Conservation (phyloP, 108 stramenopile species). For the Pinguiococcus pyrenoidosus region DNA sequence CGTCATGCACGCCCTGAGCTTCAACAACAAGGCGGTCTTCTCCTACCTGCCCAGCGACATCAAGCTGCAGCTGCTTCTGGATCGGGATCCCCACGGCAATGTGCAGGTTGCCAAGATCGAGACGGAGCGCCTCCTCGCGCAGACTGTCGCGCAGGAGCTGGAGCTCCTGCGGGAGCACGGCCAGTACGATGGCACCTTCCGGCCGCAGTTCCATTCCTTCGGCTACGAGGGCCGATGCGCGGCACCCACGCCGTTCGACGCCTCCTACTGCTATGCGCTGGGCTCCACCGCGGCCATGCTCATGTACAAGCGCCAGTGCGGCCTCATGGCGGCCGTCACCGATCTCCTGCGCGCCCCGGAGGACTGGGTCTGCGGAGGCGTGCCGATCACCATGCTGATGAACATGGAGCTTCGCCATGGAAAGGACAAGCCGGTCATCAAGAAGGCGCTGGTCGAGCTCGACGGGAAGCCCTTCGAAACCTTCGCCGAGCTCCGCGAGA, state of each 20-base stretch:
- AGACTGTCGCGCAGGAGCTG: conserved; percentile 16
- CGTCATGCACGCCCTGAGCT: conserved; percentile 15
- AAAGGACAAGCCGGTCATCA: conserved; percentile 31
- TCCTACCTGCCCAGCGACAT: conserved; percentile 27
- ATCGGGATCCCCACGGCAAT: conserved; percentile 33
- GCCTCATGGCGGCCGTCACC: conserved; percentile 26
- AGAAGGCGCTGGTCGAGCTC: conserved; percentile 30
- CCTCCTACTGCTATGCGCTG: conserved; percentile 29
- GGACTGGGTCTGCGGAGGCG: conserved; percentile 26
- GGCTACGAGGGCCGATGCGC: conserved; percentile 28
- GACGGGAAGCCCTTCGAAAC: conserved; percentile 20
- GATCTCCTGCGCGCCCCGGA: conserved; percentile 17
- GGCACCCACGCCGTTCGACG: conserved; percentile 22
- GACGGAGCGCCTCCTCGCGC: conserved; percentile 27
- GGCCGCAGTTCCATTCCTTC: conserved; percentile 27
- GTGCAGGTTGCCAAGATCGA: conserved; percentile 35
- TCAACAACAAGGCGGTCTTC: conserved; percentile 25
- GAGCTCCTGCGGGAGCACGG: conserved; percentile 13
- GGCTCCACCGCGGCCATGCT: conserved; percentile 8
- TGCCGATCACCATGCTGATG: conserved; percentile 36
- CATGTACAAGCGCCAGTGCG: conserved; percentile 18
- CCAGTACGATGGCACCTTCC: conserved; percentile 3
- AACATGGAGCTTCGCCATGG: conserved; percentile 29
- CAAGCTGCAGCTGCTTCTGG: conserved; percentile 31
- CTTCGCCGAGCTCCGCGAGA: conserved; percentile 19